These are phyloP conservation scores for Tephrocybe sp. DNA, from an alignment of 768 basidiomycete genomes.

Conservation along the genomic window DNA sequence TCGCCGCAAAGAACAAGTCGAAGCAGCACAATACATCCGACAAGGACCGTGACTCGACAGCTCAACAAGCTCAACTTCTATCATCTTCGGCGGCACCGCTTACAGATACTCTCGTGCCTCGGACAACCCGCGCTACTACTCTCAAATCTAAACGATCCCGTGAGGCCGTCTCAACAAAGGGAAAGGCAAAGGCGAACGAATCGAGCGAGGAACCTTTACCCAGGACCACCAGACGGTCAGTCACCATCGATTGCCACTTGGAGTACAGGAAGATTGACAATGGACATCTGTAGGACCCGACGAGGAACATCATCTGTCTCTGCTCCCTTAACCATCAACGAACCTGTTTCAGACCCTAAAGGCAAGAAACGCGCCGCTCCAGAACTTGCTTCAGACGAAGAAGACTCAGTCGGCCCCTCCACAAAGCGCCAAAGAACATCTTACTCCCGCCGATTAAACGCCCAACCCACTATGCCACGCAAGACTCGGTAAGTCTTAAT, in stretches of 20 bases:
- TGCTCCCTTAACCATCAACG: constrained; percentile 66
- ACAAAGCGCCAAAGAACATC: constrained; percentile 65
- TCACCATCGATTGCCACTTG: constrained; percentile 25
- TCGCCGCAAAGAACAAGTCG: constrained; percentile 71
- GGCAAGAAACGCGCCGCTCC: constrained; percentile 92
- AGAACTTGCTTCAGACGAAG: constrained; percentile 69
- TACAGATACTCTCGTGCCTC: constrained; percentile 33
- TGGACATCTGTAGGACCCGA: constrained; percentile 48
- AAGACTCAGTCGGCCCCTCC: constrained; percentile 50
- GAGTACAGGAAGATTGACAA: constrained; percentile 30
- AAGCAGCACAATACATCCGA: constrained; percentile 59
- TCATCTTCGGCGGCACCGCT: constrained; percentile 30
- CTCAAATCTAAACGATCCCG: constrained; percentile 53
- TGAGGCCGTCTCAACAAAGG: constrained; percentile 52
- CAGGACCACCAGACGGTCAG: constrained; percentile 65
- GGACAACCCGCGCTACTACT: constrained; percentile 47
- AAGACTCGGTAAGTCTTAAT: constrained; percentile 57
- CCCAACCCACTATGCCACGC: constrained; percentile 65
- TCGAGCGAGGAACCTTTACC: constrained; percentile 46
- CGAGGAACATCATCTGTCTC: constrained; percentile 47
- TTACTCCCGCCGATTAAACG: constrained; percentile 70
- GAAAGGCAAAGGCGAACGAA: constrained; percentile 69
- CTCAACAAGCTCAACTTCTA: constrained; percentile 27
- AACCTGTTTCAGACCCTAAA: constrained; percentile 73
- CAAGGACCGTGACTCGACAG: constrained; percentile 51